These are phyloP conservation scores for Leptodermis oblonga DNA, from an alignment of 257 asterid genomes.

Conservation along the genomic window DNA sequence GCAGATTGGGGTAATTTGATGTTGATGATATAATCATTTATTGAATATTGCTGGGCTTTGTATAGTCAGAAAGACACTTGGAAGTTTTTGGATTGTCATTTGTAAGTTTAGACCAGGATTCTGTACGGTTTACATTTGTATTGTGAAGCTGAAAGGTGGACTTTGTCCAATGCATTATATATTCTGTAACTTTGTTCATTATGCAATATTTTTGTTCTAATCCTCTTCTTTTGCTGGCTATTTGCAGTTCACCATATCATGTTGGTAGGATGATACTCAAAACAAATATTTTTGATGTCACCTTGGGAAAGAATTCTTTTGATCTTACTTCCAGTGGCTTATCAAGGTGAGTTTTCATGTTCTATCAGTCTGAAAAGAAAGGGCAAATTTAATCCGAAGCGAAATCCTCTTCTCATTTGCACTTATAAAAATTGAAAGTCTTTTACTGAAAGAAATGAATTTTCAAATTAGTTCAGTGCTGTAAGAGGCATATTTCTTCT, in stretches of 20 bases:
- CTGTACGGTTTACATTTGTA: background rate
- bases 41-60: background rate
- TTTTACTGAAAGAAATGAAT: background rate
- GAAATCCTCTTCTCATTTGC: background rate
- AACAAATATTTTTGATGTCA: conserved; percentile 76
- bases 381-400: background rate
- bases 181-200: background rate
- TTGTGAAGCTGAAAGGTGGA: background rate
- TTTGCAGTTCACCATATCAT: conserved; percentile 77
- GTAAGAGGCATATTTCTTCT: background rate
- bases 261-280: conserved; percentile 52
- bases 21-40: background rate
- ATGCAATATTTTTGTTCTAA: conserved; percentile 9
- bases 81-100: background rate
- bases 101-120: background rate
- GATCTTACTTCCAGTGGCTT: conserved; percentile 47
- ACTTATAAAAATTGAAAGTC: background rate
- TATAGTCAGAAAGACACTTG: background rate
- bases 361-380: conserved; percentile 7
- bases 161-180: background rate
- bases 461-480: background rate
- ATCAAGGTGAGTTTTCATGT: conserved; percentile 50
- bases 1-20: background rate
- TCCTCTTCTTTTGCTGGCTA: conserved; percentile 19
- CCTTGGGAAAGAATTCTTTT: conserved; percentile 47